phyloP scores from a whole-genome alignment of 2,329 filamentous ascomycete species.

The Aspergillus sp. region DNA sequence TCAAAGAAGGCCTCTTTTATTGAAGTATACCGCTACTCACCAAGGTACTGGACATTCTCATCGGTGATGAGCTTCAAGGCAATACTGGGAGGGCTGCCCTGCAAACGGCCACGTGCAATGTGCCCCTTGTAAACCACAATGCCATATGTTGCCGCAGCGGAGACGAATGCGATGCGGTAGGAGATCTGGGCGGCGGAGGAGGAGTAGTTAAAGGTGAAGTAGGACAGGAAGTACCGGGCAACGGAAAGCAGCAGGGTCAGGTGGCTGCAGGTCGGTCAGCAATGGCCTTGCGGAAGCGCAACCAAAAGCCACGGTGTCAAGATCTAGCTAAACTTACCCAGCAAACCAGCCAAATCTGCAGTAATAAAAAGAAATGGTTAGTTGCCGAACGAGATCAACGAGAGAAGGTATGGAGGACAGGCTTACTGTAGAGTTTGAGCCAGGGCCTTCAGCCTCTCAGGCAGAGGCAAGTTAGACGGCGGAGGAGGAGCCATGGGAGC shows the following conservation, averaged over 20 bases:
- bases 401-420: slow-evolving; percentile 39
- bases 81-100: slow-evolving; percentile 57
- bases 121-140: slow-evolving; percentile 99
- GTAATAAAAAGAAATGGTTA: slow-evolving; percentile 27
- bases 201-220: slow-evolving; percentile 82
- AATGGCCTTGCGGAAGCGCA: slow-evolving; percentile 2
- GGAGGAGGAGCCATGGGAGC: slow-evolving; percentile 65
- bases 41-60: slow-evolving; percentile 95
- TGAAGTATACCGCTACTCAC: slow-evolving; percentile 49
- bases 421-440: slow-evolving; percentile 87
- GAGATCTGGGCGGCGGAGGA: slow-evolving; percentile 69
- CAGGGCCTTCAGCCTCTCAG: slow-evolving; percentile 67
- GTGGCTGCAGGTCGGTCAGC: slow-evolving; percentile 54
- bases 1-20: slow-evolving; percentile 2
- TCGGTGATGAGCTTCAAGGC: slow-evolving; percentile 65
- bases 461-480: slow-evolving; percentile 60
- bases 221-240: slow-evolving; percentile 75
- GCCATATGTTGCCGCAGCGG: slow-evolving; percentile 86
- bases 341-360: slow-evolving; percentile 63
- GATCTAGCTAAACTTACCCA: slow-evolving; percentile 55
- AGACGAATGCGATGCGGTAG: slow-evolving; percentile 85
- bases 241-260: slow-evolving; percentile 77
- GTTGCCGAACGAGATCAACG: slow-evolving; percentile 10
- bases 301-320: not conserved
- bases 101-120: slow-evolving; percentile 72